phyloP scores from a whole-genome alignment of 2,329 filamentous ascomycete genomes.

The Microsporum audouinii region DNA sequence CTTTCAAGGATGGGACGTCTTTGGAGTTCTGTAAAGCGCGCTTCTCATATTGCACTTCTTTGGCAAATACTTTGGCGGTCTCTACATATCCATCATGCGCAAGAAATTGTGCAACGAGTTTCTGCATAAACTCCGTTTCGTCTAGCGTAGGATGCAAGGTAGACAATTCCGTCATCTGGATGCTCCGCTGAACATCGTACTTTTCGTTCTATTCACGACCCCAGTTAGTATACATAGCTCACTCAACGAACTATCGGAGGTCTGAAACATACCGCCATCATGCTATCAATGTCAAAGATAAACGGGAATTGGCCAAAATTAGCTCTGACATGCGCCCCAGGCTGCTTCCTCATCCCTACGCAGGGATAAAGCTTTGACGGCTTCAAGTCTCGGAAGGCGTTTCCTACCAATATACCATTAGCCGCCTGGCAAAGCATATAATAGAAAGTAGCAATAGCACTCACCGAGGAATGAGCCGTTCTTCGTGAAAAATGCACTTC shows the following conservation, averaged over 20 bases:
- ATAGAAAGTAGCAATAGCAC: conserved; percentile 11
- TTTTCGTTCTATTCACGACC: conserved; percentile 45
- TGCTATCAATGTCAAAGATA: conserved; percentile 77
- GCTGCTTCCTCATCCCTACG: conserved; percentile 54
- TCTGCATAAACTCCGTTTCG: conserved; percentile 70
- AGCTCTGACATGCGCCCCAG: conserved; percentile 45
- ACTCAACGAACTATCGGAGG: background rate
- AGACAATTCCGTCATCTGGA: conserved; percentile 48
- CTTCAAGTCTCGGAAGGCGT: conserved; percentile 37
- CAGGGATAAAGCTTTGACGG: conserved; percentile 41
- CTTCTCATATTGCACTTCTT: conserved; percentile 66
- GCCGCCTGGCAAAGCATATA: background rate
- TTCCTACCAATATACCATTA: conserved; percentile 40
- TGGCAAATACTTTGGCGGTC: conserved; percentile 75
- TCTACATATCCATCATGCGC: conserved; percentile 94
- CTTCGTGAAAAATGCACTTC: conserved; percentile 54
- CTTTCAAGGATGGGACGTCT: conserved; percentile 37
- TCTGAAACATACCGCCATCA: conserved; percentile 55
- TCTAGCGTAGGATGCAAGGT: conserved; percentile 51
- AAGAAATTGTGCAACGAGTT: conserved; percentile 75
- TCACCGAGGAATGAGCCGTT: conserved; percentile 49
- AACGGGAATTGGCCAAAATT: conserved; percentile 65
- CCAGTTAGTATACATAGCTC: background rate
- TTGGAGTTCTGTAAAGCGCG: conserved; percentile 53
- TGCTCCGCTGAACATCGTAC: conserved; percentile 47